These are phyloP conservation scores for Buddleja alternifolia DNA, from an alignment of 257 asterid species.

Conservation along the genomic window DNA sequence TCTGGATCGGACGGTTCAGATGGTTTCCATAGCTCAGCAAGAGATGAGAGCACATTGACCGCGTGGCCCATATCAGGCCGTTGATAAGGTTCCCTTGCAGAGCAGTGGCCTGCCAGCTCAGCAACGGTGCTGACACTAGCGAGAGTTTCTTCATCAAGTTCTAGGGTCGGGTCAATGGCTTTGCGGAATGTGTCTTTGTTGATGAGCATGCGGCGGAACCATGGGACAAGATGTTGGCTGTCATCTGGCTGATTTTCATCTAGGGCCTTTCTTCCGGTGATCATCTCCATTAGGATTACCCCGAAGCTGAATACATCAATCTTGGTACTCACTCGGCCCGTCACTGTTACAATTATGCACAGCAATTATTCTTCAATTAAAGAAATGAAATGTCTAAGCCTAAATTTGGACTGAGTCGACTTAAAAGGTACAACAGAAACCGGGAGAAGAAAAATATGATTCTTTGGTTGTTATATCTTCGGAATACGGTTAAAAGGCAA, in stretches of 20 bases:
- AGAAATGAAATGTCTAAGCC: neutral
- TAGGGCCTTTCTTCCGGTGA: constrained; percentile 69
- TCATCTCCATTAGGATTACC: constrained; percentile 80
- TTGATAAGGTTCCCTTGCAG: constrained; percentile 74
- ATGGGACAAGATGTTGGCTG: constrained; percentile 73
- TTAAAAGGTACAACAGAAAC: neutral
- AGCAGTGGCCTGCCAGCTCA: constrained; percentile 90
- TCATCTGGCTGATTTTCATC: constrained; percentile 70
- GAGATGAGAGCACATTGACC: constrained; percentile 75
- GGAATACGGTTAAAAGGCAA: neutral
- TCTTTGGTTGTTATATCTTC: neutral
- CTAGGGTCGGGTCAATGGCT: constrained; percentile 65
- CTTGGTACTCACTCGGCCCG: constrained; percentile 87
- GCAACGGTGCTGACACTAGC: constrained; percentile 63
- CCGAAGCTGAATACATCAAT: constrained; percentile 85
- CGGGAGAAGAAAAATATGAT: neutral
- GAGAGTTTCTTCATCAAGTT: constrained; percentile 56
- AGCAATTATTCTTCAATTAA: neutral
- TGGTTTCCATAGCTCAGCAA: constrained; percentile 89
- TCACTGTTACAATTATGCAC: constrained; percentile 44
- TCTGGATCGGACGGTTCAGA: constrained; percentile 69
- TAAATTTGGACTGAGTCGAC: neutral
- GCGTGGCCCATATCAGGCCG: constrained; percentile 90
- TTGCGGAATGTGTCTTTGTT: constrained; percentile 56
- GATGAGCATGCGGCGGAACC: constrained; percentile 71